Base-by-base conservation (phyloP, 129 eudicot genomes). In the Chrysanthemum lavandulifolium region DNA sequence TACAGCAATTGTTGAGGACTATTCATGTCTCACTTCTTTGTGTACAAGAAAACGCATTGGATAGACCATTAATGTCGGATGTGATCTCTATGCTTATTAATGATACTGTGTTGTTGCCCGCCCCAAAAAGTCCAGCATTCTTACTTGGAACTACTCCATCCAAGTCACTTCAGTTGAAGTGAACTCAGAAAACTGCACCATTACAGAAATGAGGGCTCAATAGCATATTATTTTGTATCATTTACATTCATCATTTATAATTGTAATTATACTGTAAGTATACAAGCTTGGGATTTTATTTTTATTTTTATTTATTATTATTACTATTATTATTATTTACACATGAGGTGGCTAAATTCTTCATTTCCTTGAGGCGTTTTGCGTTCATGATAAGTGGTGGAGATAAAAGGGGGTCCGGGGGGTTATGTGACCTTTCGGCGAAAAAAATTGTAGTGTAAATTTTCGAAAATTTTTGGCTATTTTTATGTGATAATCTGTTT, bases 31-130 rank as follows among this genome's bases (percentile, higher is more conserved):
- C 82, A 52, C 84, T 27, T 27, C 58, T 85, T 2, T 82, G 86
- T 45, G 82, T 85, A 18, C 82, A 85, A 79, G 78, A 81, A 71
- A 72, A 51, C 12, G 83, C 85, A 10, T 5, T 6, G 12, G 86
- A 85, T 47, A 68, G 86, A 43, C 86, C 86, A 9, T 8, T 52
- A 31, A 82, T 73, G 60, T 77, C 76, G 2, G 78, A 75, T 21
- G 80, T 82, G 67, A 40, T 82, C 9, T 68, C 80, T 6, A 72
- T 85, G 84, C 82, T 85, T 61, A 19, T 55, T 4, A 82, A 79
- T 65, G 86, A 76, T 40, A 79, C 69, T 5, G 16, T 23, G 25
- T 33, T 58, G 13, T 64, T 85, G 56, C 75, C 82, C 5, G 16
- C 40, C 47, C 80, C 82, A 53, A 69, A 74, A 14, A 11, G 13